Base-by-base conservation (phyloP, 2,329 filamentous ascomycete species). In the Diaporthe ilicicola region DNA sequence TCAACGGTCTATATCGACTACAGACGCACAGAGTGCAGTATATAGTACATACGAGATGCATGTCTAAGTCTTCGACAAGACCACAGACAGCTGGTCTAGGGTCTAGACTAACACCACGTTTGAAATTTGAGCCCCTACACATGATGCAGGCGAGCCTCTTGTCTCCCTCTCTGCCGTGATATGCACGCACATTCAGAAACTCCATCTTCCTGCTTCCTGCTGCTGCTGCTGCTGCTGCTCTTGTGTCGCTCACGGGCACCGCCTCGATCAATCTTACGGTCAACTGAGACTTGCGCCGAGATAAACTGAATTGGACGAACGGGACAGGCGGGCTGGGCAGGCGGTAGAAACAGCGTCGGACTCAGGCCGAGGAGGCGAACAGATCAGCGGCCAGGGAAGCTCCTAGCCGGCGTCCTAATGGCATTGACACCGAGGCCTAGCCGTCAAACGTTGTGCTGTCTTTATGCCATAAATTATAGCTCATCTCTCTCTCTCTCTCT, bases 61-160 rank as follows among this genome's bases (percentile, higher is more conserved):
- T 70, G 68, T 70, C 68, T 67, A 19, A 54, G 46, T 64, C 59
- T 19, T 64, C 46, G 44, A 64, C 59, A 50, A 65, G 61, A 50
- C 34, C 39, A 10, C 22, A 17, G n/a, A 37, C 29, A 62, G 13
- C 12, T 17, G 27, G 56, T 48, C 42, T 48, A 29, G 29, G 34
- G 10, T 17, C 27, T 22, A 62, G 48, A 29, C 48, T 27, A 50
- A n/a, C 17, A 42, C 34, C 37, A 24, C 44, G n/a, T 46, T 46
- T 44, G 29, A 53, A 13, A 19, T 64, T 62, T 51, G 53, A 59
- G 44, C 51, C n/a, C 44, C 32, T 53, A 44, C 34, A 32, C 53
- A 62, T 44, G 42, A 37, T 51, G 24, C 37, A 53, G 10, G 50
- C 39, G 37, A 32, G 37, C 59, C 17, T 48, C 42, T 48, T 7